Evolutionary conservation across 805 yeast genomes (phyloP).

Genomic region (Zygotorulaspora danielsina): DNA sequence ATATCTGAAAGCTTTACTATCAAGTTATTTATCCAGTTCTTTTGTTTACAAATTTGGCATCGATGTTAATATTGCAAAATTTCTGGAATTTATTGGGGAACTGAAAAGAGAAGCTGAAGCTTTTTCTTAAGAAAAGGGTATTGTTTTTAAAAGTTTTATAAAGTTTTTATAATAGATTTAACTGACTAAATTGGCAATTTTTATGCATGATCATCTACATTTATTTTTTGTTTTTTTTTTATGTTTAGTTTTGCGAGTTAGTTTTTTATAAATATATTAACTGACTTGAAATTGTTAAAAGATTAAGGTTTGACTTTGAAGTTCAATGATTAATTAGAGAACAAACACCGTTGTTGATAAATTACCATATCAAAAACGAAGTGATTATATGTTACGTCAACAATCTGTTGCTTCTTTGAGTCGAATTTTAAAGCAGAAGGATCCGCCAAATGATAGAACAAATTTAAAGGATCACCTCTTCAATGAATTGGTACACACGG

Average conservation of each 20-base stretch:
- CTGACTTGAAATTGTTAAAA: no score
- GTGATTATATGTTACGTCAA: constrained; percentile 5
- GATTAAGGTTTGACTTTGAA: no score
- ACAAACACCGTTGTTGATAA: no score
- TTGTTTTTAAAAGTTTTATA: neutral
- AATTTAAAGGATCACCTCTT: neutral
- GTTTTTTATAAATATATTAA: no score
- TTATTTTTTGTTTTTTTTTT: constrained; percentile 2
- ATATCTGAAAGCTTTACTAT: constrained; percentile 83
- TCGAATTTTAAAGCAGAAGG: neutral
- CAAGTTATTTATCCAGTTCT: constrained; percentile 76
- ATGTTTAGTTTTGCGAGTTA: no score
- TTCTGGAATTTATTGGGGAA: constrained; percentile 62
- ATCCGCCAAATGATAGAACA: neutral
- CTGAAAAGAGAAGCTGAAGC: constrained; percentile 42
- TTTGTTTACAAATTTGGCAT: constrained; percentile 77
- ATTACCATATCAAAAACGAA: no score
- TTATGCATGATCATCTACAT: no score
- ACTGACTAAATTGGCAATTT: no score
- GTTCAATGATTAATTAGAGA: no score
- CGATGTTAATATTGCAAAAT: constrained; percentile 74
- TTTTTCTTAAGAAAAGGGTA: neutral
- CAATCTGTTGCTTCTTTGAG: constrained; percentile 10
- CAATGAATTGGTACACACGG: neutral
- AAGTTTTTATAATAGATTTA: neutral